A percentile compares a stretch with the other conserved stretches of the same genome.
These are phyloP conservation scores for Rhodotorula glutinis DNA, from an alignment of 1,284 basidiomycete species.

Conservation along the genomic window DNA sequence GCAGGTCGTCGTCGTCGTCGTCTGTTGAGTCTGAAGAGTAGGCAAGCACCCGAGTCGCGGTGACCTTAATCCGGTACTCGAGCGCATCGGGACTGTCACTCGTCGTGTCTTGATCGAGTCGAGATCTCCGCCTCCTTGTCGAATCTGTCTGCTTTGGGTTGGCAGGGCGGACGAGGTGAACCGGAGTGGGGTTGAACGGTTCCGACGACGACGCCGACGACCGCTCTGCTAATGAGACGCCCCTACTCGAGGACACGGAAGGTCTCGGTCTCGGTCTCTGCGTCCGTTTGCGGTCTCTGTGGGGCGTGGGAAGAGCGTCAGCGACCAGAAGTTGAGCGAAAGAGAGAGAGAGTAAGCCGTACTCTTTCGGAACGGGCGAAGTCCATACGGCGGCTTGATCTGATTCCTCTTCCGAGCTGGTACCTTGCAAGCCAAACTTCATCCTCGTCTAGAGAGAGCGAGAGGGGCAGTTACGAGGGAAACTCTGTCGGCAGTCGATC, in stretches of 20 bases:
- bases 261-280: neutral
- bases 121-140: neutral
- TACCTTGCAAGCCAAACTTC: slow-evolving; percentile 6
- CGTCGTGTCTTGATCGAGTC: neutral
- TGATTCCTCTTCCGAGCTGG: neutral
- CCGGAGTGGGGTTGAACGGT: slow-evolving; percentile 13
- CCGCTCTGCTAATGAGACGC: too few relatives aligned
- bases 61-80: neutral
- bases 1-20: neutral
- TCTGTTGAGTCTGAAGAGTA: slow-evolving; percentile 4
- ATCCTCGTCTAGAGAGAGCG: neutral
- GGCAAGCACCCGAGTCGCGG: neutral
- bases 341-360: too few relatives aligned
- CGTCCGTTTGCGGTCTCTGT: neutral
- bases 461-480: too few relatives aligned
- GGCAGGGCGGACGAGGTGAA: slow-evolving; percentile 8
- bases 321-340: too few relatives aligned
- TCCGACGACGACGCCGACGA: neutral
- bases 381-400: too few relatives aligned
- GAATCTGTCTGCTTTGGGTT: neutral
- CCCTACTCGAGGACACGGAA: neutral
- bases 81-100: too few relatives aligned
- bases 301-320: too few relatives aligned
- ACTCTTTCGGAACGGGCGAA: too few relatives aligned
- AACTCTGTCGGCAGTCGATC: too few relatives aligned